Percentiles rank a stretch among this genome's conserved stretches.
These are phyloP conservation scores for Claviceps maximensis DNA, from an alignment of 2,329 filamentous ascomycete species.

Conservation along the genomic window DNA sequence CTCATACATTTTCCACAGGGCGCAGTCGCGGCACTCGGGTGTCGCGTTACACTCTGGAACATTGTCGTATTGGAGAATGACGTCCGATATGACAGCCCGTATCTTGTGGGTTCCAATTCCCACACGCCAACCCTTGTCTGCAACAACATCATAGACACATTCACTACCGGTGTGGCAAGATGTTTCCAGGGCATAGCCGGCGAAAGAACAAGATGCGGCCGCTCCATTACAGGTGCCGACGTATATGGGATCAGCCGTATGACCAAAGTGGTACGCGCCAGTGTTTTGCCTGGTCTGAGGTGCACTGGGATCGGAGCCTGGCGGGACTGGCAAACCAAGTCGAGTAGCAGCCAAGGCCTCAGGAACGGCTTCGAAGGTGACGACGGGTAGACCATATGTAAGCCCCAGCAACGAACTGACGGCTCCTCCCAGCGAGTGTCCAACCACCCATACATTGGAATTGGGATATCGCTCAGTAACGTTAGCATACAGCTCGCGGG, in stretches of 20 bases:
- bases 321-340: slow-evolving; percentile 74
- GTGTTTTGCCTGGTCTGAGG: slow-evolving; percentile 62
- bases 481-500: slow-evolving; percentile 81
- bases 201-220: slow-evolving; percentile 78
- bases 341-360: slow-evolving; percentile 78
- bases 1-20: slow-evolving; percentile 86
- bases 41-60: slow-evolving; percentile 68
- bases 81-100: slow-evolving; percentile 71
- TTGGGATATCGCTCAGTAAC: slow-evolving; percentile 79
- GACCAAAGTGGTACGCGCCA: slow-evolving; percentile 80
- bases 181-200: slow-evolving; percentile 85
- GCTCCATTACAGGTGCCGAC: slow-evolving; percentile 89
- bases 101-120: slow-evolving; percentile 89
- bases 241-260: slow-evolving; percentile 89
- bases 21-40: slow-evolving; percentile 76
- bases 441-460: slow-evolving; percentile 76
- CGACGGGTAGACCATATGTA: slow-evolving; percentile 79
- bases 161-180: slow-evolving; percentile 81
- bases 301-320: slow-evolving; percentile 56
- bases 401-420: slow-evolving; percentile 79
- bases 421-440: slow-evolving; percentile 84
- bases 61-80: slow-evolving; percentile 69
- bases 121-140: slow-evolving; percentile 82
- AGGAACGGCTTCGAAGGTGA: slow-evolving; percentile 87
- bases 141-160: slow-evolving; percentile 86